A percentile compares a stretch with the other conserved stretches of the same genome.
Evolutionary conservation across 306 rosid species (phyloP).

Genomic region (Quercus ilex): DNA sequence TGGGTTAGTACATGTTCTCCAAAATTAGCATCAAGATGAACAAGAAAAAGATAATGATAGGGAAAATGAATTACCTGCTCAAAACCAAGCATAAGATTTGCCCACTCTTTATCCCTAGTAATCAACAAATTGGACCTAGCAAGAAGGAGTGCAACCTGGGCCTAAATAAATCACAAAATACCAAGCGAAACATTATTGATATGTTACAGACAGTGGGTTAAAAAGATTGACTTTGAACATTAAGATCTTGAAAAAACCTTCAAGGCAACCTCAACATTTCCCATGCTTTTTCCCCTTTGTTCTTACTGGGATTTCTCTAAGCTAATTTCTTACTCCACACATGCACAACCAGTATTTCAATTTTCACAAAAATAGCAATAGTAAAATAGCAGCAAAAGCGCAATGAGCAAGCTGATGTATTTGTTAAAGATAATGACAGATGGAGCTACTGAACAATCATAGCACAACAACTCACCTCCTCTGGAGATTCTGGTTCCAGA

Average conservation of each 20-base stretch:
- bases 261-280: not conserved
- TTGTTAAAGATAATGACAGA: not conserved
- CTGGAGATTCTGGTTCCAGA: slow-evolving; percentile 50
- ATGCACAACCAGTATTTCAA: not conserved
- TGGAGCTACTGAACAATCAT: not conserved
- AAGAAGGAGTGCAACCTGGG: slow-evolving; percentile 76
- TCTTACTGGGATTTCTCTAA: not conserved
- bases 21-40: not conserved
- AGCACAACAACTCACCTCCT: slow-evolving; percentile 46
- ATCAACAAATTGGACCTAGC: slow-evolving; percentile 92
- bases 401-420: not conserved
- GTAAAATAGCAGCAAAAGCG: not conserved
- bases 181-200: slow-evolving; percentile 17
- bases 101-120: slow-evolving; percentile 97
- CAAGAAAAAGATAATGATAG: not conserved
- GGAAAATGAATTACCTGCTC: slow-evolving; percentile 67
- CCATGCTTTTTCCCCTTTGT: not conserved
- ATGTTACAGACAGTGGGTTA: not conserved
- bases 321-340: not conserved
- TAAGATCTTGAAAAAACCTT: not conserved
- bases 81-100: slow-evolving; percentile 85
- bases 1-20: not conserved
- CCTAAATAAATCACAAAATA: slow-evolving; percentile 36
- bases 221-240: too few species aligned
- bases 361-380: not conserved